Percentiles rank a stretch among this genome's conserved stretches.
Conservation (phyloP, 371 early-diverging fungal species). For the Blyttiomyces sp. region DNA sequence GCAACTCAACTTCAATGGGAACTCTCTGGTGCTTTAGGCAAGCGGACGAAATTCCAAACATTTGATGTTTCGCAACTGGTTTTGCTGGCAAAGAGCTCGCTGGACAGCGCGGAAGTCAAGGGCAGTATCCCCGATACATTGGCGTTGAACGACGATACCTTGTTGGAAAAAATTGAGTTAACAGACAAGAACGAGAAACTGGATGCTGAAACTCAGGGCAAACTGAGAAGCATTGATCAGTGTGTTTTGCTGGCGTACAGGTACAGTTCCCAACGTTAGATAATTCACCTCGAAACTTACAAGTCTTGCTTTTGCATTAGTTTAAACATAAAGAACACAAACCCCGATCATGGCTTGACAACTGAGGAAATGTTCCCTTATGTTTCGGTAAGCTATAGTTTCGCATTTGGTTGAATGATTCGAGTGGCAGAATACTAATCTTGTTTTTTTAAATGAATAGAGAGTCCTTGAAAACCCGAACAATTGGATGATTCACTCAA, state of each 20-base stretch:
- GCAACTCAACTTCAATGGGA: constrained; percentile 76
- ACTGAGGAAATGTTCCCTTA: constrained; percentile 91
- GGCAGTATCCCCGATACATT: constrained; percentile 61
- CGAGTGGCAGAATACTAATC: neutral
- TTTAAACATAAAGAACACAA: constrained; percentile 88
- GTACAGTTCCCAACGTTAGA: no score
- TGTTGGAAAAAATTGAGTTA: constrained; percentile 77
- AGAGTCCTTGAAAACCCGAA: constrained; percentile 88
- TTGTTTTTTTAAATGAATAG: constrained; percentile 22
- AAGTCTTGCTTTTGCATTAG: constrained; percentile 10
- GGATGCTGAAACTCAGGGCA: constrained; percentile 49
- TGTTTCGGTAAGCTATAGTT: constrained; percentile 43
- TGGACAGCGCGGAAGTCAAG: constrained; percentile 14
- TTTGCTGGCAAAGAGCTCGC: constrained; percentile 73
- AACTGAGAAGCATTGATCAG: constrained; percentile 77
- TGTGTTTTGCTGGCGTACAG: constrained; percentile 85
- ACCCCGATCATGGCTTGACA: constrained; percentile 88
- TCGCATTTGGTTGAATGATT: no score
- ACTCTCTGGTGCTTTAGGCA: constrained; percentile 85
- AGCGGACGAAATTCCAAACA: constrained; percentile 88
- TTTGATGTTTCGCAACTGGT: constrained; percentile 86
- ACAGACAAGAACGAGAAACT: constrained; percentile 38
- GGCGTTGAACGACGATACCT: constrained; percentile 83
- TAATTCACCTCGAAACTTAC: no score
- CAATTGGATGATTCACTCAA: constrained; percentile 96